Evolutionary conservation across 2,329 filamentous ascomycete genomes (phyloP), one percentile per base, ranked within the genome.

Genomic region (Metarhizium anisopliae): DNA sequence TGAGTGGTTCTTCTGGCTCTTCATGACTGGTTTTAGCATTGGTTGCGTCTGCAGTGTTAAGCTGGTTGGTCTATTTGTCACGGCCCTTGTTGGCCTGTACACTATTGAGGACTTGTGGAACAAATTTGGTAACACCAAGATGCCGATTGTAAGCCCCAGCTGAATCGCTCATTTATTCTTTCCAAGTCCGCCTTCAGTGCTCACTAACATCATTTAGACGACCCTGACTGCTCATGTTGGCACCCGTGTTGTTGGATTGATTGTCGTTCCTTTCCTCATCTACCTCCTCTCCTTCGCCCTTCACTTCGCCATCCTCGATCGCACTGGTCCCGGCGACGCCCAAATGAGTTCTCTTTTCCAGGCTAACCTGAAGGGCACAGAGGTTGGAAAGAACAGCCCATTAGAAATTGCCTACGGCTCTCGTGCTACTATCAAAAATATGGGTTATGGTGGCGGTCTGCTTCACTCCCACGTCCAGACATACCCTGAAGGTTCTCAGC

Each of bases 311-410:
- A 90, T 99, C 60, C 82, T 99, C 57, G 90, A 95, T 72, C 93
- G 90, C 74, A 93, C 87, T 64, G 94, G 94, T 20, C 94, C 95
- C 7, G 94, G 94, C 55, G 94, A 99, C 76, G 94, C 94, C n/a
- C 94, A 99, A 74, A 99, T 99, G 94, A 96, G 92, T 76, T 99
- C 94, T 30, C 83, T 99, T 52, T 99, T 99, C 82, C 94, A 99
- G 72, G 94, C 95, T 51, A 99, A 99, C 68, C 81, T 99, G 42
- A 86, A 84, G 65, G 94, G 94, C 30, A 97, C 93, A 11, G 89
- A 95, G 61, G 93, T 99, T 59, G 93, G 93, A 67, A 91, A 90
- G 71, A 88, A 96, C 70, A 96, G 92, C 67, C 94, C 95, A 25
- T 81, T 99, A 16, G 94, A 99, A 68, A 79, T 99, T 61, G 93